Evolutionary conservation across 1,284 basidiomycete species (phyloP), one percentile per base, ranked within the genome.

Genomic region (Trichosporon asahii): DNA sequence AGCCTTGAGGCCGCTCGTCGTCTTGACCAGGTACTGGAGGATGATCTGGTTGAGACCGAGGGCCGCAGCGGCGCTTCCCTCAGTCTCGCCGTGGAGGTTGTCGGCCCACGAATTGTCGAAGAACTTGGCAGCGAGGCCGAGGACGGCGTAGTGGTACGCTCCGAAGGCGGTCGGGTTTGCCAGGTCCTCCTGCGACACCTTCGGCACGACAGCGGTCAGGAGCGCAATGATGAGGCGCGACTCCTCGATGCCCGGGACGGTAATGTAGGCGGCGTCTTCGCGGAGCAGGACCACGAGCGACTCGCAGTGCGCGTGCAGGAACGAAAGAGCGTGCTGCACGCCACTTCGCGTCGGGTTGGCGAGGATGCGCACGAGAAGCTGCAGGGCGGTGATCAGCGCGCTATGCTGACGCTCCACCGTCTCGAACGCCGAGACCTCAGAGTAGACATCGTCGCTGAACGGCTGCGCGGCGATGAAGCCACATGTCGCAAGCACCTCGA

Each of bases 401-500:
- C 77, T 76, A 71, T 82, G 81, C 64, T 80, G 80, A 31, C 80
- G 74, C n/a, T 72, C 64, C 0, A 78, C 70, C 1, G 75, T 71
- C 40, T 80, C 78, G 31, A 53, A 55, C 7, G 70, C 71, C 2
- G 68, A 69, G 0, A 67, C 66, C 33, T 76, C 76, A 44, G 75
- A 74, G 78, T 94, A 89, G 77, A 92, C 90, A 0, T 90, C 89
- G 72, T 93, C 90, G 15, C 76, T 94, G 90, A 53, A 88, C 87
- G 77, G 95, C 90, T 25, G 94, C 90, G 74, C 91, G 74, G 94
- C 91, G 65, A 98, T 84, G 82, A 91, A 98, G 74, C 95, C 92
- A 80, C 93, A 96, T 72, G 91, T 90, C 0, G 91, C 89, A 31
- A 98, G 84, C n/a, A 90, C 87, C 23, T 90, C 87, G 23, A 98